A percentile compares a stretch with the other conserved stretches of the same genome.
Conservation (phyloP, 2,329 filamentous ascomycete genomes). For the Epichloe gansuensis region DNA sequence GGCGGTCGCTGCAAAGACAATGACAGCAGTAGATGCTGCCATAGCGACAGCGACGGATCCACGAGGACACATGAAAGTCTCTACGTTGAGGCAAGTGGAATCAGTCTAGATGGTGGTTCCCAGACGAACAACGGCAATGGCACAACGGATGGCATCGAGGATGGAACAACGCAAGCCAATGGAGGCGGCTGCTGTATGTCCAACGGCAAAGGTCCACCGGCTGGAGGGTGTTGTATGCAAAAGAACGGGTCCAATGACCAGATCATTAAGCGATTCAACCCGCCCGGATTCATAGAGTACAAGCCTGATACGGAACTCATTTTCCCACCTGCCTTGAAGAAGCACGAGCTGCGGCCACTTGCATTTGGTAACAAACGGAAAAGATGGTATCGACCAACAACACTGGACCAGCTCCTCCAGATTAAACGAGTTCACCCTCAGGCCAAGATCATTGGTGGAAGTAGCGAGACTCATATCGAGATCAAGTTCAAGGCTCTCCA, state of each 20-base stretch:
- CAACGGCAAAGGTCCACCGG: conserved; percentile 31
- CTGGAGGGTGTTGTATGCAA: conserved; percentile 57
- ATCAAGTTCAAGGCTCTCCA: conserved; percentile 94
- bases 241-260: conserved; percentile 36
- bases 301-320: conserved; percentile 90
- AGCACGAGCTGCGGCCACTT: conserved; percentile 69
- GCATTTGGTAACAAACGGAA: conserved; percentile 92
- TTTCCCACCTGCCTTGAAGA: conserved; percentile 76
- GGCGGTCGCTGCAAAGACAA: conserved; percentile 2
- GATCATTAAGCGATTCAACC: conserved; percentile 58
- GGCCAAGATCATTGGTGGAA: conserved; percentile 90
- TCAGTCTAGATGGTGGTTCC: not conserved
- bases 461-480: conserved; percentile 95
- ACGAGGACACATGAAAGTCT: not conserved
- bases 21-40: conserved; percentile 26
- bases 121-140: not conserved
- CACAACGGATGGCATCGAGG: not conserved
- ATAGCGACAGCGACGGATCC: conserved; percentile 26
- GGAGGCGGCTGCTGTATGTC: conserved; percentile 63
- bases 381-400: conserved; percentile 84
- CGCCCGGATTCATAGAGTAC: conserved; percentile 88
- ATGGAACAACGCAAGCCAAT: not conserved
- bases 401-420: conserved; percentile 73
- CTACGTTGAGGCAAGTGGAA: not conserved
- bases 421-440: conserved; percentile 79